Evolutionary conservation across 192 early-diverging fungal genomes (phyloP), one percentile per base, ranked within the genome.

Genomic region (Umbelopsis isabellina): DNA sequence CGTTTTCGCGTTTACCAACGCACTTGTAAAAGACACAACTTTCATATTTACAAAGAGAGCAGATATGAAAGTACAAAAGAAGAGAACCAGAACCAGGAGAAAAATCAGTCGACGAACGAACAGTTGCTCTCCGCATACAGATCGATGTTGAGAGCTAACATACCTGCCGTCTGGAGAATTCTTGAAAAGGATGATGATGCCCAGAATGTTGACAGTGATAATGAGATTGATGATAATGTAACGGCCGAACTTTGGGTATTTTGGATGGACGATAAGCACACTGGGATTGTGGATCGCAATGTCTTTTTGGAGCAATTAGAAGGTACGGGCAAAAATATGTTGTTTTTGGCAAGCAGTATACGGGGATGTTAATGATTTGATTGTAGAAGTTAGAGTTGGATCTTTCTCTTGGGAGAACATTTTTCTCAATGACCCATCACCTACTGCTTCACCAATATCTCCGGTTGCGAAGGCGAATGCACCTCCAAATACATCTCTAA

Each of bases 251-350:
- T 77, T 10, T 77, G 76, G 76, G 76, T 77, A n/a, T 77, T 77
- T 58, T 77, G 76, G 76, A 73, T 77, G 51, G 76, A 77, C 35
- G 76, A 77, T 30, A 67, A 66, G 48, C 76, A 77, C 18, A 77
- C 76, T 9, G 76, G 76, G 0, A 66, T 51, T 6, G 72, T 77
- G 23, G 76, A 77, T 49, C 33, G 53, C 10, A 73, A 69, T 47
- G 15, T 33, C 15, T 49, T 41, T 21, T 46, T 77, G 33, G 49
- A 69, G 4, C 33, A 35, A 15, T 52, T 77, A 5, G 76, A 77
- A 66, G 76, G 76, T 77, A 77, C 53, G n/a, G 2, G 3, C 46
- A n/a, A 15, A 13, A 30, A 13, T 6, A 49, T 3, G 47, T 0
- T 18, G 7, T 18, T 5, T 41, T 49, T 55, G 12, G 49, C 18